Evolutionary conservation across 23 red algal species (phyloP).

Genomic region (Gracilaria vermiculophylla): DNA sequence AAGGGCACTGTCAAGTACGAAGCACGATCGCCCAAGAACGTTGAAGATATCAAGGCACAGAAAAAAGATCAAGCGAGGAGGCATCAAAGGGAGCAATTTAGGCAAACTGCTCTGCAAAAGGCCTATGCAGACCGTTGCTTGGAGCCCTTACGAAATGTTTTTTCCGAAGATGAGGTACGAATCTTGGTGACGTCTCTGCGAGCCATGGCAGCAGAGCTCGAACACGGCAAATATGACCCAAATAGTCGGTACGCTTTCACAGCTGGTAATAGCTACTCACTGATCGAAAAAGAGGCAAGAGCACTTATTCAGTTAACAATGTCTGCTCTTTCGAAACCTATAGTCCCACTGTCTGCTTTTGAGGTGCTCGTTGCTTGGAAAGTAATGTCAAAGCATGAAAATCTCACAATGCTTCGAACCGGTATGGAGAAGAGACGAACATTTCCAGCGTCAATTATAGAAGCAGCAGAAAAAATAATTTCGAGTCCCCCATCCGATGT

Average conservation of each 20-base stretch:
- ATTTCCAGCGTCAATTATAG: background rate
- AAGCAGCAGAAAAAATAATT: background rate
- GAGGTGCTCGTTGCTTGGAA: constrained; percentile 53
- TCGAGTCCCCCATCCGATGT: constrained; percentile 17
- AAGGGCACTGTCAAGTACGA: constrained; percentile 45
- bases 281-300: constrained; percentile 11
- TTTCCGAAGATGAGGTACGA: constrained; percentile 19
- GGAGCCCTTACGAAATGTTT: background rate
- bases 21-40: constrained; percentile 8
- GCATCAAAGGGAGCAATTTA: constrained; percentile 1
- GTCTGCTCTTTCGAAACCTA: constrained; percentile 27
- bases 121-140: constrained; percentile 18
- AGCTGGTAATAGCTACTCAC: background rate
- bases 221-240: background rate
- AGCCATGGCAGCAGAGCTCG: constrained; percentile 32
- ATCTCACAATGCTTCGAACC: constrained; percentile 26
- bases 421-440: constrained; percentile 12
- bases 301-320: constrained; percentile 22
- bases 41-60: constrained; percentile 10
- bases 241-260: background rate
- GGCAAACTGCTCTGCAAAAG: background rate
- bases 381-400: constrained; percentile 57
- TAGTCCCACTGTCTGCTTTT: constrained; percentile 33
- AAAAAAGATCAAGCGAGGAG: background rate
- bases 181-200: constrained; percentile 2